Evolutionary conservation across 495 filamentous ascomycete genomes (phyloP).

Genomic region (Trichoderma asperelloides): DNA sequence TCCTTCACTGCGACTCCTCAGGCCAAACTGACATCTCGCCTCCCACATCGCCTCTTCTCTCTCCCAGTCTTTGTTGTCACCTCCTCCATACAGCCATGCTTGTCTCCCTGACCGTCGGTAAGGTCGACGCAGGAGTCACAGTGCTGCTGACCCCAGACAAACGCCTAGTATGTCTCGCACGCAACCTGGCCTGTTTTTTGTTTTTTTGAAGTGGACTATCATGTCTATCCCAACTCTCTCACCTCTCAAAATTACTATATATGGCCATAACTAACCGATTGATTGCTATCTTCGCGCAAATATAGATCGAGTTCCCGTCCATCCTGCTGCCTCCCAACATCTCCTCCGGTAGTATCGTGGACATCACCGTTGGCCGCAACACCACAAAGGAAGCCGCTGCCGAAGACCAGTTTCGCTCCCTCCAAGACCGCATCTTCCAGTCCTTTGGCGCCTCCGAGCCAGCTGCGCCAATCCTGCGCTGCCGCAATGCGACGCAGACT

Average conservation of each 20-base stretch:
- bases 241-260: not conserved
- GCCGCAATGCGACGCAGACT: conserved; percentile 93
- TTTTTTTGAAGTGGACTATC: not conserved
- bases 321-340: conserved; percentile 94
- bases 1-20: not conserved
- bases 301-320: conserved; percentile 97
- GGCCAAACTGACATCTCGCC: not conserved
- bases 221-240: not conserved
- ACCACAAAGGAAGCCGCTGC: conserved; percentile 62
- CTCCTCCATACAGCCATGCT: conserved; percentile 52
- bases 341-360: conserved; percentile 89
- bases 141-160: conserved; percentile 96
- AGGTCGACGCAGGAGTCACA: conserved; percentile 96
- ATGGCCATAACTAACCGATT: conserved; percentile 5
- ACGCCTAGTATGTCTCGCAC: conserved; percentile 60
- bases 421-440: conserved; percentile 79
- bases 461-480: conserved; percentile 70
- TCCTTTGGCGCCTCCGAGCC: conserved; percentile 79
- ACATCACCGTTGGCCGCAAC: conserved; percentile 93
- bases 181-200: not conserved
- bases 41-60: not conserved
- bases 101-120: conserved; percentile 95
- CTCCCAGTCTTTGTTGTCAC: not conserved
- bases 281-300: not conserved
- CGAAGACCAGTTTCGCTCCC: conserved; percentile 61